Evolutionary conservation across 495 filamentous ascomycete species (phyloP), one percentile per base, ranked within the genome.

Genomic region (Niebla homalea): DNA sequence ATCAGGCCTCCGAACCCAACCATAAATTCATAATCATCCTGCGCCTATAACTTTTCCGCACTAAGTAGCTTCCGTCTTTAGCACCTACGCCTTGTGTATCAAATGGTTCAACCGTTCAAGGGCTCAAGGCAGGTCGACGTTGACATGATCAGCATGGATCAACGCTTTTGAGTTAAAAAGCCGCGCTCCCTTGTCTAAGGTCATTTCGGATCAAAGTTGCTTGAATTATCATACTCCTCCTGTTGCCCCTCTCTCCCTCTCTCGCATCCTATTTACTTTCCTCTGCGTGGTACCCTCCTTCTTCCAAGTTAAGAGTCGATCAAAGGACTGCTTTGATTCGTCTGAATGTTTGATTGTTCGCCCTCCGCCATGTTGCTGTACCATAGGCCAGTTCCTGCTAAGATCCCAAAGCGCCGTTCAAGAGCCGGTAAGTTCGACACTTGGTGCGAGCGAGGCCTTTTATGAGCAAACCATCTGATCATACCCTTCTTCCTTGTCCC

Each of bases 371-470:
- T 80, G 77, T 60, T 81, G 59, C 60, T 81, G 36, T 80, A 78
- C 52, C 76, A 76, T 26, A 68, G 67, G 56, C 60, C 70, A 41
- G 78, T 77, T 45, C 63, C 72, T 54, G 75, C 77, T 32, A 81
- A 79, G 59, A 66, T 68, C 54, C 77, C 78, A 32, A 81, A 81
- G 63, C 68, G 65, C 50, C 70, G 78, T 53, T 80, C 77, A 20
- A 67, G 77, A 70, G 74, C 76, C 57, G 78, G 77, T 81, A 67
- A 68, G 76, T 51, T 36, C 11, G 20, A 35, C 19, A 26, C 48
- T 23, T 38, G 23, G 35, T 49, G 20, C 32, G 23, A 36, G 43
- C 37, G 21, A 16, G 2, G 22, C 46, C 38, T 43, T 11, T 8
- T 38, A 38, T 37, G 23, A 20, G 18, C 32, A 38, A 11, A 21